These are phyloP conservation scores for Daldinia concentrica DNA, from an alignment of 495 filamentous ascomycete species.

Conservation along the genomic window DNA sequence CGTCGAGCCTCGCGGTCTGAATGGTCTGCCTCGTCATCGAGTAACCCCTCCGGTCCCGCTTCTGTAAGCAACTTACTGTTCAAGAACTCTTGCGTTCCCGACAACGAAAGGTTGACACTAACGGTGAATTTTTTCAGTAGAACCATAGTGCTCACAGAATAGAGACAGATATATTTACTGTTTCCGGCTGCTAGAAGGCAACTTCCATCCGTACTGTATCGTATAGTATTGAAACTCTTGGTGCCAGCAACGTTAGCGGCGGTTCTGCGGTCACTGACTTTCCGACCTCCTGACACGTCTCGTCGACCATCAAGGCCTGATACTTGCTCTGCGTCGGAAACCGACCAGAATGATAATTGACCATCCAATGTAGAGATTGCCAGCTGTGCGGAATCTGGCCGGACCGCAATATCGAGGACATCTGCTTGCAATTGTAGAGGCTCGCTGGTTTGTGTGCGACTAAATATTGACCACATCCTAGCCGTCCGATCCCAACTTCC, in stretches of 20 bases:
- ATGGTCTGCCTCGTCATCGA: slow-evolving; percentile 87
- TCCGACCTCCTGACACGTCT: slow-evolving; percentile 92
- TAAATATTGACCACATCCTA: slow-evolving; percentile 94
- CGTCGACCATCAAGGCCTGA: slow-evolving; percentile 84
- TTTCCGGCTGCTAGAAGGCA: slow-evolving; percentile 91
- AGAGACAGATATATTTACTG: slow-evolving; percentile 97
- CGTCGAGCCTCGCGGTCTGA: slow-evolving; percentile 88
- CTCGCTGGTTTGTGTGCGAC: slow-evolving; percentile 91
- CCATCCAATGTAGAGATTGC: slow-evolving; percentile 94
- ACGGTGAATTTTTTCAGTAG: slow-evolving; percentile 95
- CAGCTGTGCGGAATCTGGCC: slow-evolving; percentile 89
- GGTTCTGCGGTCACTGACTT: slow-evolving; percentile 82
- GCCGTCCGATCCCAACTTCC: slow-evolving; percentile 97
- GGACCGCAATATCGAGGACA: slow-evolving; percentile 84
- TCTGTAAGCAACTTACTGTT: slow-evolving; percentile 92
- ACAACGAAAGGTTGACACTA: slow-evolving; percentile 89
- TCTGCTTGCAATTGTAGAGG: slow-evolving; percentile 90
- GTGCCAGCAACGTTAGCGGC: slow-evolving; percentile 90
- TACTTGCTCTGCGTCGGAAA: slow-evolving; percentile 84
- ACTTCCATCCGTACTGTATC: slow-evolving; percentile 89
- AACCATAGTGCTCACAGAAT: slow-evolving; percentile 86
- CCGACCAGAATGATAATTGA: slow-evolving; percentile 93
- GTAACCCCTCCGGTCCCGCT: slow-evolving; percentile 80
- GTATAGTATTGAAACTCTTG: slow-evolving; percentile 87
- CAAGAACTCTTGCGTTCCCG: slow-evolving; percentile 95